These are phyloP conservation scores for Physocladia obscura DNA, from an alignment of 192 early-diverging fungal genomes.

Conservation along the genomic window DNA sequence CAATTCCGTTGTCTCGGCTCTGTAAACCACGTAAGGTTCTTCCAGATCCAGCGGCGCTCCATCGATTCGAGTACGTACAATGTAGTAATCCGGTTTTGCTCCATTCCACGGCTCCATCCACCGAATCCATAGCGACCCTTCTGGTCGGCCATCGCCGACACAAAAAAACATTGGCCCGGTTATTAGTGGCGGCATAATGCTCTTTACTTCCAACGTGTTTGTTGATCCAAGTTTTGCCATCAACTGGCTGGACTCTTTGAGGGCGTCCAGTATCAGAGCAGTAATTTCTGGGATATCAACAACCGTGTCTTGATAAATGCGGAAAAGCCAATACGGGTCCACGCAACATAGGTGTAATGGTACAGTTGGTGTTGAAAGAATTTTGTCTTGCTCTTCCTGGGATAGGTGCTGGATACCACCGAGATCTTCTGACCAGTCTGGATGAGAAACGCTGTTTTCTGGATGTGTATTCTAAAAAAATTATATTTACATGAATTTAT, in stretches of 20 bases:
- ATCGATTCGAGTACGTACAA: constrained; percentile 26
- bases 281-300: constrained; percentile 38
- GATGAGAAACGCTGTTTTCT: constrained; percentile 32
- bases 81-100: constrained; percentile 40
- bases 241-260: constrained; percentile 34
- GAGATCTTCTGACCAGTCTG: constrained; percentile 23
- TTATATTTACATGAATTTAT: not conserved
- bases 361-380: constrained; percentile 34
- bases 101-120: constrained; percentile 47
- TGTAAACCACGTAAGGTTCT: constrained; percentile 13
- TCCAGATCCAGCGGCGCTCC: constrained; percentile 15
- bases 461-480: constrained; percentile 37
- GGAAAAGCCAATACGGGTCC: constrained; percentile 51
- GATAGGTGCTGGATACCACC: constrained; percentile 42
- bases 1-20: constrained; percentile 13
- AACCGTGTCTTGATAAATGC: constrained; percentile 56
- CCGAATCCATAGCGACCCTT: constrained; percentile 42
- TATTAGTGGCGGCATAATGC: constrained; percentile 28
- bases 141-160: constrained; percentile 24
- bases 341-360: constrained; percentile 49
- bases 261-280: constrained; percentile 34
- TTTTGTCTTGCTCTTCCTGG: constrained; percentile 33
- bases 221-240: not conserved
- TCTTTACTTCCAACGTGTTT: constrained; percentile 1
- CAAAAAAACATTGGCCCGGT: constrained; percentile 32